Percentiles rank a stretch among this genome's conserved stretches.
These are phyloP conservation scores for Pleurotus tuoliensis DNA, from an alignment of 768 basidiomycete genomes.

Conservation along the genomic window DNA sequence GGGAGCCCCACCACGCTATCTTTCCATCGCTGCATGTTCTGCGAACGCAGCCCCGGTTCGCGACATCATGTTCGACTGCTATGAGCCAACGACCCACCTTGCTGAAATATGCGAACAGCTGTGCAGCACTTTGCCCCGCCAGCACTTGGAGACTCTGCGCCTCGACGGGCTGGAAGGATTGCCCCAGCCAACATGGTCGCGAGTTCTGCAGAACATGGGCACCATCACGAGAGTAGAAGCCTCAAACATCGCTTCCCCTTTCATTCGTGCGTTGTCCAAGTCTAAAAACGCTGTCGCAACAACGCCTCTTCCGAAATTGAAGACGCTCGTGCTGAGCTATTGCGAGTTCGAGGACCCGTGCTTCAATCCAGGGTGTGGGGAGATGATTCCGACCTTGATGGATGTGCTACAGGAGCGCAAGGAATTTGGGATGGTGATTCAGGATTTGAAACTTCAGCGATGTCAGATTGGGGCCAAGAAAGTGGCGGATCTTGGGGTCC, in stretches of 20 bases:
- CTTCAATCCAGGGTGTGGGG: neutral
- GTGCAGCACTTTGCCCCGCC: neutral
- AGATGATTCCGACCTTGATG: neutral
- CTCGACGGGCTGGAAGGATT: conserved; percentile 2
- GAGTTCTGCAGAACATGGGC: neutral
- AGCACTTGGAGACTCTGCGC: neutral
- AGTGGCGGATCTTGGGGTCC: neutral
- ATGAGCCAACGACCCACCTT: neutral
- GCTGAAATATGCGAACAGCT: neutral
- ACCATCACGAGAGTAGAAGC: neutral
- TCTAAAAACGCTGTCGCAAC: neutral
- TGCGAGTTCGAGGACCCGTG: neutral
- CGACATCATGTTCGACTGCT: neutral
- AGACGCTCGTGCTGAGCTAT: neutral
- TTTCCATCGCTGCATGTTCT: neutral
- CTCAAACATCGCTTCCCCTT: neutral
- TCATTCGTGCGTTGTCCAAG: neutral
- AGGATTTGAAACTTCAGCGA: neutral
- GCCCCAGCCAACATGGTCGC: neutral
- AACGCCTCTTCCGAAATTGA: neutral
- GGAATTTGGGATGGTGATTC: neutral
- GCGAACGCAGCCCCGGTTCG: neutral
- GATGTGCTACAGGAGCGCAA: neutral
- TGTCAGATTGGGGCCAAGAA: neutral
- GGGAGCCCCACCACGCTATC: neutral